These are phyloP conservation scores for Solanum lycopersicoides DNA, from an alignment of 257 asterid species.

Conservation along the genomic window DNA sequence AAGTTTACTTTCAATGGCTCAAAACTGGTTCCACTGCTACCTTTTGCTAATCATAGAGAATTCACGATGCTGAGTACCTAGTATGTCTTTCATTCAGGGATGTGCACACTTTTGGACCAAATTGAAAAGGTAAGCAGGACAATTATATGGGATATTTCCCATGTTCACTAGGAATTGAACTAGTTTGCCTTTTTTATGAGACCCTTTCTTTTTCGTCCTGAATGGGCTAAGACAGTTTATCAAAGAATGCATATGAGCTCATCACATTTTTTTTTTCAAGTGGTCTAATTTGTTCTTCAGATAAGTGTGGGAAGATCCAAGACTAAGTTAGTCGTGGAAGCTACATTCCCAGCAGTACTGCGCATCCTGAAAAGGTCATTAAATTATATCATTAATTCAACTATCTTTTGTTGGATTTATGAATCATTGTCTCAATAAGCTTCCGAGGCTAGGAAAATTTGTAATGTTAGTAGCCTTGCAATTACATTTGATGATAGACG, in stretches of 20 bases:
- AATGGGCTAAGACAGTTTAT: not conserved
- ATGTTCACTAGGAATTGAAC: not conserved
- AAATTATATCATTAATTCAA: not conserved
- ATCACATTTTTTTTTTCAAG: not conserved
- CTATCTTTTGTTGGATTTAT: not conserved
- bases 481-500: not conserved
- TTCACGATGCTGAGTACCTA: not conserved
- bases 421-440: not conserved
- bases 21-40: not conserved
- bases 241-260: not conserved
- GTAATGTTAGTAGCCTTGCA: not conserved
- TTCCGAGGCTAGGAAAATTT: not conserved
- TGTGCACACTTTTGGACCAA: not conserved
- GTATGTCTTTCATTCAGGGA: not conserved
- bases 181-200: not conserved
- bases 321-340: not conserved
- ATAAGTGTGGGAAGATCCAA: not conserved
- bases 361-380: not conserved
- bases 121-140: not conserved
- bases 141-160: not conserved
- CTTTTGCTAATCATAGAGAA: not conserved
- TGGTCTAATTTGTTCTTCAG: not conserved
- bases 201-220: not conserved
- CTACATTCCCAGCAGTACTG: not conserved
- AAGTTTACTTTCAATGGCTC: not conserved